Percentiles rank a stretch among this genome's conserved stretches.
Conservation (phyloP, 768 basidiomycete genomes). For the Hypholoma sublateritium region DNA sequence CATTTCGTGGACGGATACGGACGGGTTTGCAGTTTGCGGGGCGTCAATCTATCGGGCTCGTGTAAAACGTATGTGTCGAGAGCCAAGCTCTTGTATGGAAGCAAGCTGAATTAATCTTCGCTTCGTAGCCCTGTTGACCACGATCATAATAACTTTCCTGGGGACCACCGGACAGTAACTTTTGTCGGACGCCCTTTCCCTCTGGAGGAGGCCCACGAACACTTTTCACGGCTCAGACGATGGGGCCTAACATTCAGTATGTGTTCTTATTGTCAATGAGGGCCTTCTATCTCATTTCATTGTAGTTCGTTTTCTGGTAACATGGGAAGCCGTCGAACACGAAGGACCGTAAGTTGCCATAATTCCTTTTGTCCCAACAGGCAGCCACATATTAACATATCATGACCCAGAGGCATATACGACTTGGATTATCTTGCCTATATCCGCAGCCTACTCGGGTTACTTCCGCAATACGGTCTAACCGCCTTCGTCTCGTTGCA, state of each 20-base stretch:
- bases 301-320: conserved; percentile 86
- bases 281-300: not conserved
- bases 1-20: conserved; percentile 83
- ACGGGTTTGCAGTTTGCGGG: conserved; percentile 77
- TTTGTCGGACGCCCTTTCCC: conserved; percentile 94
- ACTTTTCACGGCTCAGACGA: conserved; percentile 74
- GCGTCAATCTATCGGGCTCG: conserved; percentile 82
- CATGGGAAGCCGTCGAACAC: conserved; percentile 98
- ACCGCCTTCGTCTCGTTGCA: conserved; percentile 80
- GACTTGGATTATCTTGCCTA: conserved; percentile 84
- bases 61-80: conserved; percentile 76
- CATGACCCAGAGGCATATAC: conserved; percentile 69
- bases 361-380: not conserved
- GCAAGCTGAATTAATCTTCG: conserved; percentile 4
- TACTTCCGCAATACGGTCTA: conserved; percentile 73
- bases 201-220: conserved; percentile 82
- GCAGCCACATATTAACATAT: not conserved
- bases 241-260: conserved; percentile 88
- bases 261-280: not conserved
- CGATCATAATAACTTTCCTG: conserved; percentile 67
- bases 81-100: too few relatives aligned
- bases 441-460: conserved; percentile 62
- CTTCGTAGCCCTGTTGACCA: conserved; percentile 63
- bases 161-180: conserved; percentile 61
- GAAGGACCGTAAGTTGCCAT: conserved; percentile 72